phyloP scores from a whole-genome alignment of 352 stramenopile species.

The Phytopythium boreale region DNA sequence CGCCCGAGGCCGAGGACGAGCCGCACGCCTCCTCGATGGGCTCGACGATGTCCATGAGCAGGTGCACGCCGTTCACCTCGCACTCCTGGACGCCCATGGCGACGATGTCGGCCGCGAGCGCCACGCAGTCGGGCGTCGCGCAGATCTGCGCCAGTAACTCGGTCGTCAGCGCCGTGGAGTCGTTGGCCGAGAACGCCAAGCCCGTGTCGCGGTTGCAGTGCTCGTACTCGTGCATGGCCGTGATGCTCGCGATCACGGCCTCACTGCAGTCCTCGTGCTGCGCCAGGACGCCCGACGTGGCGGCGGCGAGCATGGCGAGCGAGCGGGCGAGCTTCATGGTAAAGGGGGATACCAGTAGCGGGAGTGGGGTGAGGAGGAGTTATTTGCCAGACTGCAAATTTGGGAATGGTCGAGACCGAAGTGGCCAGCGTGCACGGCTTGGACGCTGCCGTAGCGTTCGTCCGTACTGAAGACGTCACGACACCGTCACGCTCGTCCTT shows the following conservation, averaged over 20 bases:
- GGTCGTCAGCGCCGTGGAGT: background rate
- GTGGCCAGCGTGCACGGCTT: background rate
- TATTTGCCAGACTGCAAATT: conserved; percentile 8
- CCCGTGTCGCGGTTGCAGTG: background rate
- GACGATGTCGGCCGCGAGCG: conserved; percentile 6
- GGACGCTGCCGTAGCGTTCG: background rate
- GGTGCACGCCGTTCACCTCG: conserved; percentile 10
- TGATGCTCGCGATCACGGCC: conserved; percentile 3
- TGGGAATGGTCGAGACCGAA: conserved; percentile 4
- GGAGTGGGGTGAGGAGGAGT: background rate
- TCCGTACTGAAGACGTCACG: background rate
- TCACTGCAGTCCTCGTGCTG: background rate
- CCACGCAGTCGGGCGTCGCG: conserved; percentile 9
- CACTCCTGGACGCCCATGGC: conserved; percentile 8
- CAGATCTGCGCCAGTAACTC: conserved; percentile 12
- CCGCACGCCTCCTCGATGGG: conserved; percentile 13
- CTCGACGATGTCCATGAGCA: conserved; percentile 13
- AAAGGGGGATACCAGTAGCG: background rate
- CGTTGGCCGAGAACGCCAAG: background rate
- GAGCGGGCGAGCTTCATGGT: conserved; percentile 16
- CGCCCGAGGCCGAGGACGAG: background rate
- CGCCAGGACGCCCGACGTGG: background rate
- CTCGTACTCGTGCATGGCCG: background rate
- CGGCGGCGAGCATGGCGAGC: conserved; percentile 8
- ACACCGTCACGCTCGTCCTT: background rate